These are phyloP conservation scores for Talaromyces islandicus DNA, from an alignment of 2,329 filamentous ascomycete genomes.

Conservation along the genomic window DNA sequence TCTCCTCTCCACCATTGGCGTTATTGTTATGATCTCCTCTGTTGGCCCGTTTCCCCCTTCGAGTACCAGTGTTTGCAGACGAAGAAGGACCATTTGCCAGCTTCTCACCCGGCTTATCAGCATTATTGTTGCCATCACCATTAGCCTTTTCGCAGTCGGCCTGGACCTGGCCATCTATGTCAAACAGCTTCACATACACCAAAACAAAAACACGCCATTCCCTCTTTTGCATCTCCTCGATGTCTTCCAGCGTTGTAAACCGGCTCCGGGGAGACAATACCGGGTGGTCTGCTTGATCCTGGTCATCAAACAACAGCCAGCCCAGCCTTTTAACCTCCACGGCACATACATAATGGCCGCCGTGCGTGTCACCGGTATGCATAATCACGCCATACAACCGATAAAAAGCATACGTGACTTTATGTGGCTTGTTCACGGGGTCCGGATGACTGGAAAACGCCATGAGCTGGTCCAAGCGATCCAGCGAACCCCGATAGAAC, in stretches of 20 bases:
- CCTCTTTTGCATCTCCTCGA: background rate
- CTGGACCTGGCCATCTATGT: background rate
- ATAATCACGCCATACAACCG: constrained; percentile 20
- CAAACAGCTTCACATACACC: background rate
- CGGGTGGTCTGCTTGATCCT: accelerated
- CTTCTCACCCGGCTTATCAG: no score
- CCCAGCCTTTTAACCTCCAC: background rate
- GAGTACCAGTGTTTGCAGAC: no score
- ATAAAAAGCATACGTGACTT: constrained; percentile 14
- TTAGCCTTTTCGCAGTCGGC: no score
- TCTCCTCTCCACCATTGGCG: background rate
- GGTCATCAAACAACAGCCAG: constrained; percentile 16
- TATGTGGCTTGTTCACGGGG: background rate
- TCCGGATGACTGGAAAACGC: background rate
- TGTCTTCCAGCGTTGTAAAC: background rate
- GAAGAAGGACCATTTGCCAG: no score
- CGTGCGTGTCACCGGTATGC: constrained; percentile 11
- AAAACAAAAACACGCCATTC: background rate
- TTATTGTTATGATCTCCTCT: no score
- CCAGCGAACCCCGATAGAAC: background rate
- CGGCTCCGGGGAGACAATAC: background rate
- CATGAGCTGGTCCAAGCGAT: background rate
- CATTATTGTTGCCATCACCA: background rate
- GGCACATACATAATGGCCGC: constrained; percentile 18
- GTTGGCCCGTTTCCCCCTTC: no score